phyloP scores from a whole-genome alignment of 345 rosid genomes.

The Cardamine chenopodiifolia region DNA sequence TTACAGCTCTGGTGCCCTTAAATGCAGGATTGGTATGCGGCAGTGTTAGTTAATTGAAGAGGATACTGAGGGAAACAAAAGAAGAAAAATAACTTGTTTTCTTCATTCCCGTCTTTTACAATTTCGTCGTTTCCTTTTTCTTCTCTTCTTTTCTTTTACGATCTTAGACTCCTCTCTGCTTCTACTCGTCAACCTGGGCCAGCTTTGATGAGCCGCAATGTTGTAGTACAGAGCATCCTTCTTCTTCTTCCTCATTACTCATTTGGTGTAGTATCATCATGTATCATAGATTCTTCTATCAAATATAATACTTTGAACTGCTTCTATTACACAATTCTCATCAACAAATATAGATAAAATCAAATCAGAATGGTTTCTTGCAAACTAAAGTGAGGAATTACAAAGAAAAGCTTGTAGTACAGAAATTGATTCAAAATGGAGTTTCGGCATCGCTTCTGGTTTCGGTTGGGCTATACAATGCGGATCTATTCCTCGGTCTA shows the following conservation, averaged over 20 bases:
- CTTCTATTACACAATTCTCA: conserved; percentile 13
- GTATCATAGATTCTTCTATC: conserved; percentile 43
- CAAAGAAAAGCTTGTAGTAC: background rate
- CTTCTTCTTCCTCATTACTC: conserved; percentile 15
- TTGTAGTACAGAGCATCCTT: conserved; percentile 38
- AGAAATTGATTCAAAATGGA: conserved; percentile 54
- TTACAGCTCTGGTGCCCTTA: conserved; percentile 54
- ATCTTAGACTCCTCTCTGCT: conserved; percentile 11
- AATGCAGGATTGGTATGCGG: conserved; percentile 51
- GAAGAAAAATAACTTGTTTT: conserved; percentile 35
- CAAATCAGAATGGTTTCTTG: conserved; percentile 23
- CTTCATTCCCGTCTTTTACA: conserved; percentile 21
- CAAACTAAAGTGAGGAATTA: conserved; percentile 24
- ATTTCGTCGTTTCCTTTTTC: conserved; percentile 7
- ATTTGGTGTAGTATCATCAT: conserved; percentile 35
- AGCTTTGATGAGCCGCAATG: conserved; percentile 41
- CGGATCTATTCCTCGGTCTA: conserved; percentile 94
- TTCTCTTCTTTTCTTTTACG: conserved; percentile 25
- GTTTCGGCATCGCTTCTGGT: conserved; percentile 85
- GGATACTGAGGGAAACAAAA: conserved; percentile 25
- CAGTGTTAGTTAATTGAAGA: conserved; percentile 48
- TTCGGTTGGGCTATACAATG: conserved; percentile 88
- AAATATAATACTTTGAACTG: conserved; percentile 13
- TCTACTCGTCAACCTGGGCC: conserved; percentile 43
- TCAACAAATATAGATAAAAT: background rate